Evolutionary conservation across 129 eudicot genomes (phyloP).

Genomic region (Flaveria robusta): DNA sequence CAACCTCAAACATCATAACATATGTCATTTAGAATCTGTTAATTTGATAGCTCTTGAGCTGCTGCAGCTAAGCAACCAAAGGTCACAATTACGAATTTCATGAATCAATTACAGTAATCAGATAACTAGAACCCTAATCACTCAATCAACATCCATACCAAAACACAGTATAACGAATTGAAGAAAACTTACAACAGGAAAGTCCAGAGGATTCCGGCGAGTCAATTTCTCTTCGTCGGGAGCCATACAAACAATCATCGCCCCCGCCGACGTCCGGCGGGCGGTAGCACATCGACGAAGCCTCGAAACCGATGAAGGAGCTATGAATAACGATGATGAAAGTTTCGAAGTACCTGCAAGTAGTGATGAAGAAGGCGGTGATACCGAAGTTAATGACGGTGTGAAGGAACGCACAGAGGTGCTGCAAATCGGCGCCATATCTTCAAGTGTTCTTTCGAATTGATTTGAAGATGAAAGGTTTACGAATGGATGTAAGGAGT

Average conservation of each 20-base stretch:
- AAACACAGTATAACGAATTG: not conserved
- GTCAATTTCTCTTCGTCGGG: slow-evolving; percentile 82
- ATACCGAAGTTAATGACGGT: slow-evolving; percentile 28
- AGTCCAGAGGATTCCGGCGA: slow-evolving; percentile 86
- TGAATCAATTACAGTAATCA: not conserved
- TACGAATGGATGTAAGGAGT: slow-evolving; percentile 8
- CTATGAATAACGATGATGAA: slow-evolving; percentile 2
- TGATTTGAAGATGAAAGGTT: not conserved
- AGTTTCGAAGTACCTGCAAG: slow-evolving; percentile 6
- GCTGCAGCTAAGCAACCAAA: not conserved
- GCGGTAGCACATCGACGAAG: slow-evolving; percentile 6
- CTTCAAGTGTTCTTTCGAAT: not conserved
- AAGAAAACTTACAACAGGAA: slow-evolving; percentile 59
- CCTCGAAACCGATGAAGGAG: slow-evolving; percentile 21
- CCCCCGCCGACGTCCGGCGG: slow-evolving; percentile 17
- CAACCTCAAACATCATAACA: not conserved
- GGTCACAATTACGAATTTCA: not conserved
- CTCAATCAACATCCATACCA: not conserved
- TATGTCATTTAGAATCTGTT: too few species aligned
- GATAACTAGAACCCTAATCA: slow-evolving; percentile 5
- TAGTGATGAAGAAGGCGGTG: slow-evolving; percentile 25
- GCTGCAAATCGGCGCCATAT: slow-evolving; percentile 43
- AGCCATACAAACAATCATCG: slow-evolving; percentile 61
- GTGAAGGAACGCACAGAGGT: slow-evolving; percentile 29
- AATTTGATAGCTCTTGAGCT: too few species aligned